Conservation (phyloP, 2,329 filamentous ascomycete species). For the Sarocladium kiliense region DNA sequence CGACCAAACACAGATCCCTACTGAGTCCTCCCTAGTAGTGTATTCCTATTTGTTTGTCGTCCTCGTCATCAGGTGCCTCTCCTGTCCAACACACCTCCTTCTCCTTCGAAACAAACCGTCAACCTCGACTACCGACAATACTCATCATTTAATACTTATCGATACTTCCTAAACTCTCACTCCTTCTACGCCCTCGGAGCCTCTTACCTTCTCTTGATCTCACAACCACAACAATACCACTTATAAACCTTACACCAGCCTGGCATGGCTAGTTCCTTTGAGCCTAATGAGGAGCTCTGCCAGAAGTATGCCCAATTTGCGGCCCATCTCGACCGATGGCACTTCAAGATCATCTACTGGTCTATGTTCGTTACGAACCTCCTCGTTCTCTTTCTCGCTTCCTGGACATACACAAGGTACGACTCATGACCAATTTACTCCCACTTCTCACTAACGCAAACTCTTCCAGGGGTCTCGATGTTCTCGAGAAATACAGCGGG, state of each 20-base stretch:
- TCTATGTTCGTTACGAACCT: conserved; percentile 38
- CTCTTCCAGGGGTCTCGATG: conserved; percentile 24
- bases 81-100: neutral
- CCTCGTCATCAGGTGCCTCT: neutral
- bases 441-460: neutral
- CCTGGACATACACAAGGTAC: conserved; percentile 35
- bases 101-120: neutral
- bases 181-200: neutral
- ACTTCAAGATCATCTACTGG: conserved; percentile 45
- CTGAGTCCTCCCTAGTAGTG: too few relatives aligned
- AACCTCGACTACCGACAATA: neutral
- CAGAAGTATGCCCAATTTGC: conserved; percentile 39
- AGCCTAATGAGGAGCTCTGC: conserved; percentile 22
- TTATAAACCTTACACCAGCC: neutral
- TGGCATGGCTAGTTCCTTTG: conserved; percentile 1
- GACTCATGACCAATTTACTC: conserved; percentile 12
- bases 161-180: neutral
- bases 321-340: conserved; percentile 31
- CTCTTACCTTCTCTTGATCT: too few relatives aligned
- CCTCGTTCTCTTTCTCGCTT: conserved; percentile 37
- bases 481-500: conserved; percentile 30
- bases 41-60: too few relatives aligned
- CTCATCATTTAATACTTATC: neutral
- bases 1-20: neutral
- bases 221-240: neutral